These are phyloP conservation scores for Acorus gramineus DNA, from an alignment of 106 monocot genomes.

Conservation along the genomic window DNA sequence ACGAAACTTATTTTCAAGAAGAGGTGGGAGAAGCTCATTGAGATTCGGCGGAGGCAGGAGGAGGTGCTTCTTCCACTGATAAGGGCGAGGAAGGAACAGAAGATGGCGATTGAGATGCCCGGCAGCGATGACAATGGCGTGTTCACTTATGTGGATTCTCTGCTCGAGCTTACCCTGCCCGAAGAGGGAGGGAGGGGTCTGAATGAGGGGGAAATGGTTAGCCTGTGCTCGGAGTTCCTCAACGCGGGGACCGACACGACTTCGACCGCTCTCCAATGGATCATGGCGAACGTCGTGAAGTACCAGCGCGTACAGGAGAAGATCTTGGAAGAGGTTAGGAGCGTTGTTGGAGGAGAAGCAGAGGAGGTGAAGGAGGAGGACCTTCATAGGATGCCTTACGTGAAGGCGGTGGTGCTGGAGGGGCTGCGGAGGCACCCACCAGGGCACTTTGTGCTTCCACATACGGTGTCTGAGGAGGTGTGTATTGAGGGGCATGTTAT, in stretches of 20 bases:
- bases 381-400: constrained; percentile 4
- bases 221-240: constrained; percentile 29
- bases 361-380: constrained; percentile 15
- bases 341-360: not conserved
- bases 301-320: constrained; percentile 15
- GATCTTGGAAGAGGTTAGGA: constrained; percentile 11
- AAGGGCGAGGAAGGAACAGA: constrained; percentile 6
- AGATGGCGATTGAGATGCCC: not conserved
- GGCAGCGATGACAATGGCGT: constrained; percentile 6
- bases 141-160: constrained; percentile 29
- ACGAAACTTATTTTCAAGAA: constrained; percentile 24
- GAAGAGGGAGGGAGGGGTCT: constrained; percentile 24
- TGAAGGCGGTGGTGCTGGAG: constrained; percentile 12
- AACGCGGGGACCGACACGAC: constrained; percentile 29
- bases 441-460: constrained; percentile 8
- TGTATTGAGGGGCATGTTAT: constrained; percentile 1
- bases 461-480: constrained; percentile 6
- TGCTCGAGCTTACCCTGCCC: constrained; percentile 15
- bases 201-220: constrained; percentile 28
- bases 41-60: constrained; percentile 4
- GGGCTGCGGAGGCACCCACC: constrained; percentile 9
- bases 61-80: constrained; percentile 25
- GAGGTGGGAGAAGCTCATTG: constrained; percentile 10
- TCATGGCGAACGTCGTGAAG: constrained; percentile 27
- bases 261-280: constrained; percentile 24